Conservation (phyloP, 1,139 yeast species). For the Pichia sp. region DNA sequence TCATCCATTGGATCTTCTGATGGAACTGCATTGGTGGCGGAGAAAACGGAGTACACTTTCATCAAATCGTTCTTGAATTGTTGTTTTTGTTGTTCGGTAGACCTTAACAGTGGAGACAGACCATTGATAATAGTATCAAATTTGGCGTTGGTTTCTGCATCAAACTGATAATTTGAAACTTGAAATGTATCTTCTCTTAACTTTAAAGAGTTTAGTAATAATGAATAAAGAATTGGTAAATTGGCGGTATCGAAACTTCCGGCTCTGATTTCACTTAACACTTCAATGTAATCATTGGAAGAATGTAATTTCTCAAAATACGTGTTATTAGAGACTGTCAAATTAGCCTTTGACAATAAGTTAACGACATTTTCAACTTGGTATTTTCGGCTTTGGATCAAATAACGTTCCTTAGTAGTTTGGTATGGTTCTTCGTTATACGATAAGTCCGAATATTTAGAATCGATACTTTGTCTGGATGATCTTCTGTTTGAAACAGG, state of each 20-base stretch:
- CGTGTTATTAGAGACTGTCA: slow-evolving; percentile 18
- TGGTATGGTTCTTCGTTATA: slow-evolving; percentile 1
- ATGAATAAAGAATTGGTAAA: slow-evolving; percentile 19
- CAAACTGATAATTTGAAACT: neutral
- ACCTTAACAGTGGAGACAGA: slow-evolving; percentile 10
- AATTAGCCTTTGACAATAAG: slow-evolving; percentile 11
- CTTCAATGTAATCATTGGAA: slow-evolving; percentile 22
- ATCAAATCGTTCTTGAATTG: slow-evolving; percentile 14
- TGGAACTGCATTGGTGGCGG: neutral
- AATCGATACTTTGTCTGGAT: neutral
- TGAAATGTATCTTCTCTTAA: slow-evolving; percentile 15
- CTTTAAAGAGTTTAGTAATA: slow-evolving; percentile 21
- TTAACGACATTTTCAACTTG: slow-evolving; percentile 18
- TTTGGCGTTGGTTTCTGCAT: neutral
- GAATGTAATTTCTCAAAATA: slow-evolving; percentile 23
- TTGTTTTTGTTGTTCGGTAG: slow-evolving; percentile 8
- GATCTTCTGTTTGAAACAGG: slow-evolving; percentile 16
- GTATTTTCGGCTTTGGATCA: slow-evolving; percentile 15
- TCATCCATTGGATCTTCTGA: neutral
- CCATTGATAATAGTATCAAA: slow-evolving; percentile 7
- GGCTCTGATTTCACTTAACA: slow-evolving; percentile 24
- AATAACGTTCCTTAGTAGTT: slow-evolving; percentile 9
- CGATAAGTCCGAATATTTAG: neutral
- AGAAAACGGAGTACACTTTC: slow-evolving; percentile 12
- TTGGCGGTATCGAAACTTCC: slow-evolving; percentile 23